Evolutionary conservation across 2,329 filamentous ascomycete species (phyloP).

Genomic region (Exophiala bonariae): DNA sequence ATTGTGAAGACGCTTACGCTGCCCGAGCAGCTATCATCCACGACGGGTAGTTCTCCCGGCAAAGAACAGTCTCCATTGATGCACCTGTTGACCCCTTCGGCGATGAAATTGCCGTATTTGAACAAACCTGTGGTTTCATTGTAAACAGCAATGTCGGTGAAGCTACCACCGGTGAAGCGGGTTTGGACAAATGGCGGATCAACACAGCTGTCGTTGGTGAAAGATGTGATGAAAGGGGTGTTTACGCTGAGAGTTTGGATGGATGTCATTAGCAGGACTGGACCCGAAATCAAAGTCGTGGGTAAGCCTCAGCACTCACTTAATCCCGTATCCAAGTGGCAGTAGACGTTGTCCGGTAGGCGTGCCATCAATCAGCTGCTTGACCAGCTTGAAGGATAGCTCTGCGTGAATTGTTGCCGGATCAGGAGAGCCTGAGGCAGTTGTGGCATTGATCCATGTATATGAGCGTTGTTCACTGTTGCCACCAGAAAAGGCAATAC

Average conservation of each 20-base stretch:
- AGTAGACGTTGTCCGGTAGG: slow-evolving; percentile 34
- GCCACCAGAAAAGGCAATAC: slow-evolving; percentile 50
- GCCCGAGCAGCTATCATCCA: slow-evolving; percentile 43
- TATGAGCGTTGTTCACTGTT: slow-evolving; percentile 45
- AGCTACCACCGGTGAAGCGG: slow-evolving; percentile 50
- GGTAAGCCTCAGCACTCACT: slow-evolving; percentile 7
- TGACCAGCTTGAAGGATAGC: slow-evolving; percentile 45
- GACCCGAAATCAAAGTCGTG: no score
- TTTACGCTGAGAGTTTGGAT: slow-evolving; percentile 42
- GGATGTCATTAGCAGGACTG: neutral
- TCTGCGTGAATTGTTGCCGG: slow-evolving; percentile 46
- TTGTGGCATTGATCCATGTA: slow-evolving; percentile 43
- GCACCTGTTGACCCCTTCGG: slow-evolving; percentile 48
- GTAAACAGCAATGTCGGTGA: slow-evolving; percentile 47
- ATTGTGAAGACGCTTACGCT: slow-evolving; percentile 50
- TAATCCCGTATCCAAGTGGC: slow-evolving; percentile 52
- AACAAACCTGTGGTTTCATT: slow-evolving; percentile 48
- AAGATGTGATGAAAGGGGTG: slow-evolving; percentile 45
- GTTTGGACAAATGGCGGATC: slow-evolving; percentile 49
- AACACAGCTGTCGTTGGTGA: slow-evolving; percentile 39
- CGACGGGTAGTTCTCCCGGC: slow-evolving; percentile 52
- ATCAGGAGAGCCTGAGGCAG: slow-evolving; percentile 35
- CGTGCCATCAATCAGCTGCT: slow-evolving; percentile 44
- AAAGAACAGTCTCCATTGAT: slow-evolving; percentile 54
- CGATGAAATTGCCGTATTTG: slow-evolving; percentile 40